These are phyloP conservation scores for Tephrocybe sp. DNA, from an alignment of 768 basidiomycete species.

Conservation along the genomic window DNA sequence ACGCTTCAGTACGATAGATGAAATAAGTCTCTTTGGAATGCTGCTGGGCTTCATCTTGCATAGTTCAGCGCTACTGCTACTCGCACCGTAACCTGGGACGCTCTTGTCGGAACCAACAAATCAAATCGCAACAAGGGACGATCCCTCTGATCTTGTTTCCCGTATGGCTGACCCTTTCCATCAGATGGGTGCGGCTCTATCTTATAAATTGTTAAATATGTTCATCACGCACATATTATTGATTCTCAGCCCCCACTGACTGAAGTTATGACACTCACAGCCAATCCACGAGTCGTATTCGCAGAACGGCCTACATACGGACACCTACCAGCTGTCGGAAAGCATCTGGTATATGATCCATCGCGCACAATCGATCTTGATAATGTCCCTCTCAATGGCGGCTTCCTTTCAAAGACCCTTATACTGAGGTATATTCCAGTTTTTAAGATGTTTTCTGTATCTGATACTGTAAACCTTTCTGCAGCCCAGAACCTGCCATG, in stretches of 20 bases:
- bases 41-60: too few species aligned
- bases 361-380: slow-evolving; percentile 18
- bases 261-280: neutral
- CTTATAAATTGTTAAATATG: neutral
- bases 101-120: too few species aligned
- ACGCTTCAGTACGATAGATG: too few species aligned
- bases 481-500: neutral
- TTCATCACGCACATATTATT: neutral
- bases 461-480: neutral
- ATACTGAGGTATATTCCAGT: slow-evolving; percentile 4
- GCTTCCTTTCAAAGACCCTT: slow-evolving; percentile 17
- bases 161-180: too few species aligned
- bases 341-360: slow-evolving; percentile 5
- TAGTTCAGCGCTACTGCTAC: too few species aligned
- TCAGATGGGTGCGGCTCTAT: too few species aligned
- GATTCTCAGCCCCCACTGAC: neutral
- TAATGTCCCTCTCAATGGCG: slow-evolving; percentile 17
- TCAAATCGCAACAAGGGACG: too few species aligned
- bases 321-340: slow-evolving; percentile 1
- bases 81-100: too few species aligned
- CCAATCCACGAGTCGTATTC: slow-evolving; percentile 6
- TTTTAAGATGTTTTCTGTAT: neutral
- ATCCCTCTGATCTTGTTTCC: too few species aligned
- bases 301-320: neutral
- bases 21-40: too few species aligned